Evolutionary conservation across 2,329 filamentous ascomycete genomes (phyloP), one percentile per base, ranked within the genome.

Genomic region (Neopestalotiopsis sp.): DNA sequence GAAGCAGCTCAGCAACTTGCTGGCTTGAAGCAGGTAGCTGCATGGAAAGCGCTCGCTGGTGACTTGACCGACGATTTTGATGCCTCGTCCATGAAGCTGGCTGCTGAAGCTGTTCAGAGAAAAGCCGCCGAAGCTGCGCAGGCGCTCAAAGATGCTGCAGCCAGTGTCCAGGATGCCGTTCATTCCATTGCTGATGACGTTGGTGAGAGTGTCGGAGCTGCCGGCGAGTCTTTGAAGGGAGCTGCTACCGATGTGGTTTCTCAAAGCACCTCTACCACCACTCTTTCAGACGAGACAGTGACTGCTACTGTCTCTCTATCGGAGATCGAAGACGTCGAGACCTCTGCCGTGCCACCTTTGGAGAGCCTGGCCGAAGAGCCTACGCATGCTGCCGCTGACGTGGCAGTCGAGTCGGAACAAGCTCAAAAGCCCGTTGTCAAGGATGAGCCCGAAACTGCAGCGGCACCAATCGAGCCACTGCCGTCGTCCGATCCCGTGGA

Each of bases 41-140:
- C 87, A 70, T 97, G 92, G 91, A 98, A 98, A 83, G 88, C 97
- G 56, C 85, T 87, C 49, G 90, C 93, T 7, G 83, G 86, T 45
- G 95, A 98, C 78, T 83, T 87, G 2, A 91, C 89, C 13, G 90
- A 96, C 65, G 90, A 97, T 77, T 98, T 97, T 75, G 90, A 92
- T 62, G 90, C 88, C 61, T 90, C 91, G 65, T 83, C 83, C 17
- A 87, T 92, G 75, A 88, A 89, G 65, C 82, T 86, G 10, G 87
- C 88, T 24, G 89, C 85, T 6, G 85, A 87, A 58, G 82, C 67
- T 28, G 67, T 49, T 32, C 45, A 58, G 61, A 65, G 30, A 72
- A 75, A 76, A n/a, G 74, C 75, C 67, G 73, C 76, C 45, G 69
- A 72, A 9, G 73, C 73, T 14, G 79, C 76, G 5, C 78, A 77